Base-by-base conservation (phyloP, 805 yeast genomes). In the Lipomyces yamadae region DNA sequence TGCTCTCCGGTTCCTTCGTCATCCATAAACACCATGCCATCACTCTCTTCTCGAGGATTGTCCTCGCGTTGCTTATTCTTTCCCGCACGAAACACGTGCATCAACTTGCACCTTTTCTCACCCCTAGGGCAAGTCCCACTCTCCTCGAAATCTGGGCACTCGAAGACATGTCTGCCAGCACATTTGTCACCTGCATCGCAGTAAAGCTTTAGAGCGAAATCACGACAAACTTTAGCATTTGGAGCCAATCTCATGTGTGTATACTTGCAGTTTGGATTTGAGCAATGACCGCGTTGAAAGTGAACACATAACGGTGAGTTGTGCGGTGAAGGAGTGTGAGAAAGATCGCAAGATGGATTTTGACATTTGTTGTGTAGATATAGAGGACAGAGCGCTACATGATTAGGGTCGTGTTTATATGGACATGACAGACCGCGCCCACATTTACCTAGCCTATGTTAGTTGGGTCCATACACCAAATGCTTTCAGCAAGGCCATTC, bases 61-160 rank as follows among this genome's bases (percentile, higher is more conserved):
- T 66, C 60, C 55, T 70, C 68, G 30, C 64, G 65, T 34, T 39
- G 74, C 62, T 63, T 76, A 73, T 69, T 71, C 5, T 68, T 75
- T 62, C 58, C 67, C 63, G 72, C 76, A 67, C 79, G 65, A 57
- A 73, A 64, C 65, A 81, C 75, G 76, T 89, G 94, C 48, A 74
- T 74, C 57, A 90, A 78, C n/a, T 77, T 76, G 74, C 94, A 90
- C 29, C 76, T 73, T 33, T 74, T 77, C 33, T 60, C 65, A 0
- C 85, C 85, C 61, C 85, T 77, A 1, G 85, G 81, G 75, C 96
- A 90, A 39, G 70, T 73, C 11, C 88, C 89, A n/a, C 79, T 79
- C 67, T 85, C 86, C 69, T 85, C 88, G 71, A 82, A 84, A 73
- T 90, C 94, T 0, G 96, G 94, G 77, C 96, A 90, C 65, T 85